phyloP scores from a whole-genome alignment of 768 basidiomycete genomes.

The Calocybe cyanea region DNA sequence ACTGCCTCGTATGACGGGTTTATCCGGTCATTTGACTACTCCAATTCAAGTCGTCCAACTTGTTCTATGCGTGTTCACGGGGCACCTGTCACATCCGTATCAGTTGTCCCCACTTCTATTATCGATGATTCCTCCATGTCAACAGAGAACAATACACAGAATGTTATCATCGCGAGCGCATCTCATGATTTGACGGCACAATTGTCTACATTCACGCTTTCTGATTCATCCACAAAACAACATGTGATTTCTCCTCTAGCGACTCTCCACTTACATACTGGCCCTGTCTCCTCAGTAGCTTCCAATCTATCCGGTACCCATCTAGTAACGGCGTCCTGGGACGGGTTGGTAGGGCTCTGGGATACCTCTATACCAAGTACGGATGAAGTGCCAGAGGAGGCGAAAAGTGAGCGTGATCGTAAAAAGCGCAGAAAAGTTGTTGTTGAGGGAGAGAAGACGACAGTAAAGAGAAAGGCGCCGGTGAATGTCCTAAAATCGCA shows the following conservation, averaged over 20 bases:
- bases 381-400: conserved; percentile 60
- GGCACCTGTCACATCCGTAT: conserved; percentile 67
- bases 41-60: conserved; percentile 43
- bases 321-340: conserved; percentile 85
- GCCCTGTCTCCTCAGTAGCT: conserved; percentile 69
- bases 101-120: conserved; percentile 40
- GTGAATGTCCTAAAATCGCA: conserved; percentile 77
- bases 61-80: conserved; percentile 49
- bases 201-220: conserved; percentile 40
- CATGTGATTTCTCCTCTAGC: conserved; percentile 43
- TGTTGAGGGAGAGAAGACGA: conserved; percentile 34
- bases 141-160: conserved; percentile 17
- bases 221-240: conserved; percentile 11
- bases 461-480: conserved; percentile 63
- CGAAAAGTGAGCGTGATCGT: conserved; percentile 32
- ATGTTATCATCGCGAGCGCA: conserved; percentile 52
- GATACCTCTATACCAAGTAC: conserved; percentile 54
- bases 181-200: conserved; percentile 79
- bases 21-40: conserved; percentile 70
- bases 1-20: conserved; percentile 81
- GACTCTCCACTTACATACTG: conserved; percentile 80
- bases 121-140: conserved; percentile 16
- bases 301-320: conserved; percentile 52
- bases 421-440: conserved; percentile 67
- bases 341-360: conserved; percentile 81